phyloP scores from a whole-genome alignment of 179 eudicot genomes.

The Pouteria campechiana region DNA sequence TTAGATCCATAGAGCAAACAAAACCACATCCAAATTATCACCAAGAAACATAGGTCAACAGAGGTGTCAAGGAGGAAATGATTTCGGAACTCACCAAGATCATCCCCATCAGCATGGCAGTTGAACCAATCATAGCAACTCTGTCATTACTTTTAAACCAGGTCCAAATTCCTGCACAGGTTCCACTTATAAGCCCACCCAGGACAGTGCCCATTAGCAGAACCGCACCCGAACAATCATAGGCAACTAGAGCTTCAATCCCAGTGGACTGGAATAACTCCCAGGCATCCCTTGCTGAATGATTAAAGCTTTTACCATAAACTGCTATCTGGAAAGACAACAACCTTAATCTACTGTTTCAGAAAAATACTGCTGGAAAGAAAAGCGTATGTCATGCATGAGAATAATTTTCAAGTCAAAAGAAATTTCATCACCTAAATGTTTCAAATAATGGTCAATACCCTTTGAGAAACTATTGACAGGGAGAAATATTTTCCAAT shows the following conservation, averaged over 20 bases:
- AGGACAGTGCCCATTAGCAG: conserved; percentile 79
- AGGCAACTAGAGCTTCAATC: conserved; percentile 86
- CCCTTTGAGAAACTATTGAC: too few relatives aligned
- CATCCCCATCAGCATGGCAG: conserved; percentile 97
- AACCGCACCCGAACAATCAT: conserved; percentile 97
- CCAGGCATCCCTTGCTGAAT: conserved; percentile 98
- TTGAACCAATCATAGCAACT: conserved; percentile 75
- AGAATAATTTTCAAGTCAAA: too few relatives aligned
- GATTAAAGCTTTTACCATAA: conserved; percentile 91
- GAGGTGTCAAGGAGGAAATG: not conserved
- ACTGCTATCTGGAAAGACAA: conserved; percentile 69
- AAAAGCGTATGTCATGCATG: too few relatives aligned
- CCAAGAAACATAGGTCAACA: too few relatives aligned
- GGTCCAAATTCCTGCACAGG: conserved; percentile 87
- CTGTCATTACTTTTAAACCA: conserved; percentile 56
- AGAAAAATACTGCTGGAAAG: too few relatives aligned
- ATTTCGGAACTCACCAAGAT: conserved; percentile 47
- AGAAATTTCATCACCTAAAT: too few relatives aligned
- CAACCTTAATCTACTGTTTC: too few relatives aligned
- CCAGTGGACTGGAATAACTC: conserved; percentile 96
- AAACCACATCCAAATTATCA: too few relatives aligned
- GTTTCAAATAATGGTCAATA: too few relatives aligned
- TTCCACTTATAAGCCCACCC: conserved; percentile 87
- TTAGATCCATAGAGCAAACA: too few relatives aligned
- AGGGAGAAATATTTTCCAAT: too few relatives aligned